Percentiles rank a stretch among this genome's conserved stretches.
phyloP scores from a whole-genome alignment of 2,329 filamentous ascomycete species.

The Penicillium frequentans region DNA sequence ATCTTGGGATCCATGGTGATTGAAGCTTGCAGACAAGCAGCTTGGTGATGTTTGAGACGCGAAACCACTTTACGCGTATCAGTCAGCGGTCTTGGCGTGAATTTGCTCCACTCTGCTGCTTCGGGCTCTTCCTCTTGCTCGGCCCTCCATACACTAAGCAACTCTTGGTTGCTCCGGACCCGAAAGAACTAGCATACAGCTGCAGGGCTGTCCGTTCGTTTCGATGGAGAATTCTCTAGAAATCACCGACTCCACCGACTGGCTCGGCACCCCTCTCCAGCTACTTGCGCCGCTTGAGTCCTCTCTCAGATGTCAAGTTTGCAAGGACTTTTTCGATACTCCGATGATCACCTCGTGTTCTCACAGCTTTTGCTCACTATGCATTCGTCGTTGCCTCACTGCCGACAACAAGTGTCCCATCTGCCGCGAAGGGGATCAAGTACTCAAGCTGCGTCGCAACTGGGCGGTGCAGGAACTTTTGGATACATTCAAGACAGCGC shows the following conservation, averaged over 20 bases:
- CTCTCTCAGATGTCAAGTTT: conserved; percentile 89
- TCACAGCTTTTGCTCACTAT: conserved; percentile 95
- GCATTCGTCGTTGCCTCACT: conserved; percentile 82
- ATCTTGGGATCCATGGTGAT: conserved; percentile 61
- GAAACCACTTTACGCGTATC: conserved; percentile 45
- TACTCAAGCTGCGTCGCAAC: conserved; percentile 80
- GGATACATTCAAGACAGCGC: conserved; percentile 69
- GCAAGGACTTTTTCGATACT: conserved; percentile 94
- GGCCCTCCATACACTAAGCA: not conserved
- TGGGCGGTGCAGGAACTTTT: conserved; percentile 83
- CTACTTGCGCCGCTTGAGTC: conserved; percentile 64
- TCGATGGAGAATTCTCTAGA: conserved; percentile 40
- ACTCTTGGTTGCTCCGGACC: not conserved
- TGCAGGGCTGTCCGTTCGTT: not conserved
- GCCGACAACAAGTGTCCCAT: conserved; percentile 84
- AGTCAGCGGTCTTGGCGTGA: conserved; percentile 42
- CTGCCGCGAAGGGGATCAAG: conserved; percentile 77
- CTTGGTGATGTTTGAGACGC: conserved; percentile 25
- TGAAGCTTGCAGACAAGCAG: conserved; percentile 11
- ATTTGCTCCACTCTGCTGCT: conserved; percentile 8
- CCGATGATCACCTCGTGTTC: conserved; percentile 94
- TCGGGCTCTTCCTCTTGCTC: conserved; percentile 4
- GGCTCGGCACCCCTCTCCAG: conserved; percentile 48
- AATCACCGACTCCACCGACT: conserved; percentile 49
- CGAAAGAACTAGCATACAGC: not conserved